Percentiles rank a stretch among this genome's conserved stretches.
Conservation (phyloP, 176 grass and related monocot genomes). For the Themeda triandra region DNA sequence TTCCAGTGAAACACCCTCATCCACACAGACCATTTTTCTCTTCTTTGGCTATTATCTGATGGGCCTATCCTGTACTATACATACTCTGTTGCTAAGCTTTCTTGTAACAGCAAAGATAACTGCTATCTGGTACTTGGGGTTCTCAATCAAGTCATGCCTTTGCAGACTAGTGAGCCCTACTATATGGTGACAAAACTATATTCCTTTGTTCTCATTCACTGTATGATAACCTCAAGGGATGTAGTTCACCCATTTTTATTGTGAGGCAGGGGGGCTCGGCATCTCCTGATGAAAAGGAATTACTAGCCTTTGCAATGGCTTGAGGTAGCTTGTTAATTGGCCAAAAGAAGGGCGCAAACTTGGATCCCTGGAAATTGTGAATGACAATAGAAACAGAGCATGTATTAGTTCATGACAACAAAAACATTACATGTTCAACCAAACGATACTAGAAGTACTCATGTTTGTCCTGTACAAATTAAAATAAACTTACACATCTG, state of each 20-base stretch:
- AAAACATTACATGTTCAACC: neutral
- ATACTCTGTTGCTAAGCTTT: no score
- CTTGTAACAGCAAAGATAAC: no score
- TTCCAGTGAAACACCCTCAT: conserved; percentile 26
- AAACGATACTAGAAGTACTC: neutral
- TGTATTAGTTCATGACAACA: conserved; percentile 1
- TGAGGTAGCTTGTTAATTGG: conserved; percentile 62
- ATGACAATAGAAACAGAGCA: conserved; percentile 12
- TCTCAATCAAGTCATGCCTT: conserved; percentile 49
- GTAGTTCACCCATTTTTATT: conserved; percentile 76
- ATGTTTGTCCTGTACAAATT: neutral
- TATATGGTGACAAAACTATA: conserved; percentile 38
- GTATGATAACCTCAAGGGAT: conserved; percentile 21
- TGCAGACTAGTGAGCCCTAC: conserved; percentile 22
- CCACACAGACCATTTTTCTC: conserved; percentile 12
- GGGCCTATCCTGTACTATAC: neutral
- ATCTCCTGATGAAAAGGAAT: conserved; percentile 62
- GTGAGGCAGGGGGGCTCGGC: conserved; percentile 29
- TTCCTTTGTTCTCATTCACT: conserved; percentile 34
- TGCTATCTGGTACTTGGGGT: neutral
- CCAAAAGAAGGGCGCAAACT: conserved; percentile 79
- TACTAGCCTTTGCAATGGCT: conserved; percentile 69
- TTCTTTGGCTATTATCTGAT: conserved; percentile 31
- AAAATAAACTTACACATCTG: conserved; percentile 2
- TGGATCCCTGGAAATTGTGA: conserved; percentile 60